Evolutionary conservation across 257 asterid genomes (phyloP), one percentile per base, ranked within the genome.

Genomic region (Ajuga chamaepitys): DNA sequence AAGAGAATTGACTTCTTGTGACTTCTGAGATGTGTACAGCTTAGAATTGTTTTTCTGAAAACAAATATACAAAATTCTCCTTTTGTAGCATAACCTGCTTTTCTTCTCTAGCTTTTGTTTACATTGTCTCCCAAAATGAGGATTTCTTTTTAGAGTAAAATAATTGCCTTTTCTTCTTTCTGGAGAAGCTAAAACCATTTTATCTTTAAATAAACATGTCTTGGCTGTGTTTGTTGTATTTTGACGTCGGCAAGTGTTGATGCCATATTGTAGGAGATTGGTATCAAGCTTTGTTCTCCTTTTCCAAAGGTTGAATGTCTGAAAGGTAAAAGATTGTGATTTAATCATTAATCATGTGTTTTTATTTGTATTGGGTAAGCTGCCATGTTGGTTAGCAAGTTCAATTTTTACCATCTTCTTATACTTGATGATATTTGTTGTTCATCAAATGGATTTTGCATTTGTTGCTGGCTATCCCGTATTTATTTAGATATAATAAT

Each of bases 1-100:
- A 77, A 68, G 81, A 80, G 82, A 75, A 40, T 73, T 81, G 75
- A 75, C 84, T 76, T 66, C 75, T 77, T 79, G 78, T 78, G 74
- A 69, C 81, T 62, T 81, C 51, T 72, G 68, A 70, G 70, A 78
- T 83, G 57, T 88, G 95, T 85, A 92, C 95, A 92, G 86, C 75
- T 73, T 74, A 77, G 87, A 80, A 74, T 70, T 75, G 47, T 71
- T 87, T n/a, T 76, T 14, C 46, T 75, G 75, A 77, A 63, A 67
- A 72, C 75, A 75, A 74, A 74, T 71, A 81, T 80, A 85, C 83
- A 80, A 58, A 67, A 71, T 56, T 79, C 68, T 35, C 58, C 67
- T 70, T 70, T 59, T 57, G 57, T 64, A 38, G 68, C 77, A 59
- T 65, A 26, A 28, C 67, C 52, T 54, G 66, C 58, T 67, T 16